Conservation (phyloP, 768 basidiomycete genomes). For the Candolleomyces efflorescens region DNA sequence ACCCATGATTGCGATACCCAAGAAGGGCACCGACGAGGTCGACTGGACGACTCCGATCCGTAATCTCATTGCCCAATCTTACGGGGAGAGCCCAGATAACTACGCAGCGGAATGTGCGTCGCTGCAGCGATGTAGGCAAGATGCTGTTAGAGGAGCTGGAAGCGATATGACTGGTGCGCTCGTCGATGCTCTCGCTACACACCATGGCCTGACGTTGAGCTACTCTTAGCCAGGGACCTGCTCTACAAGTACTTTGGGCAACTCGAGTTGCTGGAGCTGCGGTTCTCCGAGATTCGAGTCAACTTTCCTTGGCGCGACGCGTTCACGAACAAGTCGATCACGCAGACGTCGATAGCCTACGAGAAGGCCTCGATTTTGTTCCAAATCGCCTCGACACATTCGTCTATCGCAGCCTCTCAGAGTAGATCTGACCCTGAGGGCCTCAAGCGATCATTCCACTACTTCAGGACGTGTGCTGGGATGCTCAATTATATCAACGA, state of each 20-base stretch:
- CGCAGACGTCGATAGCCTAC: conserved; percentile 94
- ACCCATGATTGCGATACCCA: conserved; percentile 88
- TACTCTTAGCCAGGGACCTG: conserved; percentile 69
- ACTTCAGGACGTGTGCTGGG: conserved; percentile 84
- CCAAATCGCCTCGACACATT: conserved; percentile 93
- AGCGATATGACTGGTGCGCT: conserved; percentile 87
- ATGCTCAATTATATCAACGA: conserved; percentile 99
- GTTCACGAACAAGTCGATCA: conserved; percentile 90
- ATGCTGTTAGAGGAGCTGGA: conserved; percentile 94
- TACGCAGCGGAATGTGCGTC: conserved; percentile 81
- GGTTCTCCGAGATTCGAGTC: conserved; percentile 95
- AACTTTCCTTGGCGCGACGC: conserved; percentile 97
- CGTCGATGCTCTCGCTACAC: background rate
- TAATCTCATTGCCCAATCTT: conserved; percentile 82
- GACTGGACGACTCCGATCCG: conserved; percentile 93
- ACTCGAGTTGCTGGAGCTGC: conserved; percentile 92
- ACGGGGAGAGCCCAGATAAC: conserved; percentile 88
- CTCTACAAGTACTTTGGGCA: conserved; percentile 99
- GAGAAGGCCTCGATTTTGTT: conserved; percentile 98
- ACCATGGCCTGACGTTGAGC: background rate
- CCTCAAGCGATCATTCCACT: conserved; percentile 89
- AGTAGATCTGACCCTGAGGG: conserved; percentile 88
- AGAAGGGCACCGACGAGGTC: conserved; percentile 93
- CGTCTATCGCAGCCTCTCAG: conserved; percentile 83
- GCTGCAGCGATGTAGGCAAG: conserved; percentile 89